A percentile compares a stretch with the other conserved stretches of the same genome.
These are phyloP conservation scores for Vigna nakashimae DNA, from an alignment of 306 rosid genomes.

Conservation along the genomic window DNA sequence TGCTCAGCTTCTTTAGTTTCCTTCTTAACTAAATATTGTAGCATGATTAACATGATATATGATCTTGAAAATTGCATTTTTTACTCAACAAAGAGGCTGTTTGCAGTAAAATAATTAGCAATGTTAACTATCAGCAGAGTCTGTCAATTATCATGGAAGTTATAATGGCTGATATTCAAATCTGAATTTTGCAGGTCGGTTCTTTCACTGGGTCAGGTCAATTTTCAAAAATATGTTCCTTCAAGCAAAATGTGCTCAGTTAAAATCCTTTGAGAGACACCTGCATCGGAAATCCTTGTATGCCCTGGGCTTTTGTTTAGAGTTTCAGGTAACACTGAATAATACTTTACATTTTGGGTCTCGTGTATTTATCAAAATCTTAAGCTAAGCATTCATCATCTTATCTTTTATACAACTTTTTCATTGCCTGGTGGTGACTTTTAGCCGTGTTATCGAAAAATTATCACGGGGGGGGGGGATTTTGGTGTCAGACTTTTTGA, in stretches of 20 bases:
- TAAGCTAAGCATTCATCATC: conserved; percentile 51
- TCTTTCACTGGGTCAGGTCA: conserved; percentile 76
- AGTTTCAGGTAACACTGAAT: conserved; percentile 62
- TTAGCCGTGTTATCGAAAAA: too few species aligned
- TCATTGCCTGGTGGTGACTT: neutral
- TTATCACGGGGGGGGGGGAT: too few species aligned
- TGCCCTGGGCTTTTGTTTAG: conserved; percentile 64
- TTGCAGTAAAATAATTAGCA: conserved; percentile 13
- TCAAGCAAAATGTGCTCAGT: conserved; percentile 38
- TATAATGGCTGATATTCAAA: conserved; percentile 40
- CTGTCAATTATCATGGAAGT: conserved; percentile 24
- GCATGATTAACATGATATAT: neutral
- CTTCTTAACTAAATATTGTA: conserved; percentile 22
- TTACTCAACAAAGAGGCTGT: neutral
- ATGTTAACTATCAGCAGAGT: neutral
- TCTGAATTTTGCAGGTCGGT: conserved; percentile 64
- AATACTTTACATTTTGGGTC: conserved; percentile 66
- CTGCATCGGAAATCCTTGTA: neutral
- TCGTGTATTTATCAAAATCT: conserved; percentile 55
- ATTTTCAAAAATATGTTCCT: conserved; percentile 69
- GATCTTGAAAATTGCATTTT: neutral
- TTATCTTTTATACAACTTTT: neutral
- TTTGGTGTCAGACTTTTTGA: too few species aligned
- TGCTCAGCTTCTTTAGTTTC: neutral
- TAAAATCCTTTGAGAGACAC: conserved; percentile 25